Conservation (phyloP, 2,329 filamentous ascomycete genomes). For the Penicillium crustosum region DNA sequence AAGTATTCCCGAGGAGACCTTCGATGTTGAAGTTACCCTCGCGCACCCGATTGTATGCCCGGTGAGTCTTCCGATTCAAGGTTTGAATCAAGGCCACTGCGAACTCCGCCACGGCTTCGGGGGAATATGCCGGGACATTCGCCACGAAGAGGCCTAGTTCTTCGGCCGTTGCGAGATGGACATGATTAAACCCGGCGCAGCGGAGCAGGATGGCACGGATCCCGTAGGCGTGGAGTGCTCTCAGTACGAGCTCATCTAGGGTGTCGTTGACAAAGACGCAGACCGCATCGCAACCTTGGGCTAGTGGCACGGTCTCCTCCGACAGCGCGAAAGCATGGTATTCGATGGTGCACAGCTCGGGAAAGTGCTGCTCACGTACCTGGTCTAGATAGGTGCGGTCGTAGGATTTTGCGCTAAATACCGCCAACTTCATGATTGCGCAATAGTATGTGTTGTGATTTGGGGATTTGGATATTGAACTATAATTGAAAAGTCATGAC, state of each 20-base stretch:
- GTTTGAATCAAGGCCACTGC: conserved; percentile 67
- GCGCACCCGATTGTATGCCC: conserved; percentile 66
- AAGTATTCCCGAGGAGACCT: conserved; percentile 58
- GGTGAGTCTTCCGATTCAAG: conserved; percentile 66
- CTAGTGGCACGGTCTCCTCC: conserved; percentile 57
- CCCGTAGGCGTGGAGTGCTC: conserved; percentile 51
- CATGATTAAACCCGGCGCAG: conserved; percentile 68
- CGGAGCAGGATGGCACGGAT: conserved; percentile 62
- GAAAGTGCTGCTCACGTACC: conserved; percentile 33
- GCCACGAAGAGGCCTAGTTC: conserved; percentile 60
- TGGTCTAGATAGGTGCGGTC: conserved; percentile 57
- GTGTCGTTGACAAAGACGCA: conserved; percentile 70
- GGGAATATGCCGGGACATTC: conserved; percentile 67
- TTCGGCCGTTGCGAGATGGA: conserved; percentile 59
- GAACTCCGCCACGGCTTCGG: conserved; percentile 69
- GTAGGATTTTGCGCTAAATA: conserved; percentile 66
- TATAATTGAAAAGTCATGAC: conserved; percentile 6
- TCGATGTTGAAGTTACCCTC: conserved; percentile 68
- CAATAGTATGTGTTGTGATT: background rate
- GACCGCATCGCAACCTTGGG: conserved; percentile 55
- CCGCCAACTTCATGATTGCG: conserved; percentile 55
- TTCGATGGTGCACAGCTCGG: conserved; percentile 48
- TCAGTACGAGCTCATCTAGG: conserved; percentile 54
- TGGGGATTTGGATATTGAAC: background rate
- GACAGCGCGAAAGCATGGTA: conserved; percentile 61